Evolutionary conservation across 2,329 filamentous ascomycete species (phyloP), one percentile per base, ranked within the genome.

Genomic region (Ophiocordyceps camponoti-floridani): DNA sequence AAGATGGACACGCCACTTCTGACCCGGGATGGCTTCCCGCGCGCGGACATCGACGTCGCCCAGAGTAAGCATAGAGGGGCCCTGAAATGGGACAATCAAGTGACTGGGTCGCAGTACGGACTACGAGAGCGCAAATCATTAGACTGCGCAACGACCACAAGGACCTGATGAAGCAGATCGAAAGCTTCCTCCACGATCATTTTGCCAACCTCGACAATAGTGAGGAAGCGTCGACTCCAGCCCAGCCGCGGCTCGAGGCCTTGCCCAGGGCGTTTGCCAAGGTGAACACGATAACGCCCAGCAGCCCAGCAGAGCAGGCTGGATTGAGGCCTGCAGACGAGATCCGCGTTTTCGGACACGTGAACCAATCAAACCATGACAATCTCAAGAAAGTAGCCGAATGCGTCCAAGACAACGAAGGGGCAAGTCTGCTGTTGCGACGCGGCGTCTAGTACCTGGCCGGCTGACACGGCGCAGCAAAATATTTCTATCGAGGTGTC

Each of bases 71-170:
- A 44, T 10, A 33, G 27, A 40, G 28, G 37, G 27, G 33, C 16
- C 35, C 19, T 19, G 12, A 5, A 12, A 7, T 13, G n/a, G 27
- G 9, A 27, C 23, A 31, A 10, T 18, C n/a, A 42, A 41, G 23
- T 44, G 43, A 46, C 45, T 56, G 42, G 38, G 4, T 16, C 19
- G 41, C 45, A 93, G 85, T 98, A 58, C 84, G 91, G 49, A 94
- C 86, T n/a, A 94, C 88, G 35, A 75, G 91, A 61, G 76, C 88
- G 27, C 79, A 84, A 48, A 94, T 98, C 52, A 91, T 96, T 52
- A 72, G 80, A 52, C 71, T 96, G 37, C 80, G 84, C 51, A 96
- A 95, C 58, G 91, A 98, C 62, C 89, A 94, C 66, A 95, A 93
- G 59, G 77, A 79, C 37, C 65, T 95, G 40, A 95, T 96, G 87